A percentile compares a stretch with the other conserved stretches of the same genome.
Conservation (phyloP, 768 basidiomycete species). For the Suillus tomentosus region DNA sequence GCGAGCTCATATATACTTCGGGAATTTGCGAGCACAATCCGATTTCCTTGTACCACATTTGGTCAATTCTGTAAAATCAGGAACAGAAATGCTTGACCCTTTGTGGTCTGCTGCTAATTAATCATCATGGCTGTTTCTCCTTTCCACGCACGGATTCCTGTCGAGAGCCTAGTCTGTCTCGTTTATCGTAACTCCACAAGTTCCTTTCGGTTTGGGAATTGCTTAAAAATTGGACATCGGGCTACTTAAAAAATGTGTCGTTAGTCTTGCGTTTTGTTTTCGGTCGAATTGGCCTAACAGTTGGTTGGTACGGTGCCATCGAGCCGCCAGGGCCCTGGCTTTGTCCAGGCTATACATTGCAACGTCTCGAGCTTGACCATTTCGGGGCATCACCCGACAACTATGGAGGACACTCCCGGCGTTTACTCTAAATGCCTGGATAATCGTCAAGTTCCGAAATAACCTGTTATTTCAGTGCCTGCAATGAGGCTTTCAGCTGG, state of each 20-base stretch:
- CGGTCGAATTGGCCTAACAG: not conserved
- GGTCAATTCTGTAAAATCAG: not conserved
- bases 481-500: not conserved
- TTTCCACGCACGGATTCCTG: constrained; percentile 1
- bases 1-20: not conserved
- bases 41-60: constrained; percentile 3
- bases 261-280: not conserved
- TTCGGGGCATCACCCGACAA: not conserved
- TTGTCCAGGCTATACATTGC: not conserved
- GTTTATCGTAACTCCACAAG: not conserved
- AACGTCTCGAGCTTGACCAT: constrained; percentile 7
- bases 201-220: not conserved
- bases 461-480: not conserved
- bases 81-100: constrained; percentile 3
- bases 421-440: constrained; percentile 1
- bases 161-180: not conserved
- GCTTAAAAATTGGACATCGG: not conserved
- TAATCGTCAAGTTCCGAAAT: constrained; percentile 3
- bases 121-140: constrained; percentile 1
- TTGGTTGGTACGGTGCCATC: constrained; percentile 8
- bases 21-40: constrained; percentile 1
- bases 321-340: not conserved
- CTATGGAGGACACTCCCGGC: constrained; percentile 5
- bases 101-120: not conserved
- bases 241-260: not conserved